phyloP scores from a whole-genome alignment of 1,284 basidiomycete genomes.

The Leccinum subspadiceum region DNA sequence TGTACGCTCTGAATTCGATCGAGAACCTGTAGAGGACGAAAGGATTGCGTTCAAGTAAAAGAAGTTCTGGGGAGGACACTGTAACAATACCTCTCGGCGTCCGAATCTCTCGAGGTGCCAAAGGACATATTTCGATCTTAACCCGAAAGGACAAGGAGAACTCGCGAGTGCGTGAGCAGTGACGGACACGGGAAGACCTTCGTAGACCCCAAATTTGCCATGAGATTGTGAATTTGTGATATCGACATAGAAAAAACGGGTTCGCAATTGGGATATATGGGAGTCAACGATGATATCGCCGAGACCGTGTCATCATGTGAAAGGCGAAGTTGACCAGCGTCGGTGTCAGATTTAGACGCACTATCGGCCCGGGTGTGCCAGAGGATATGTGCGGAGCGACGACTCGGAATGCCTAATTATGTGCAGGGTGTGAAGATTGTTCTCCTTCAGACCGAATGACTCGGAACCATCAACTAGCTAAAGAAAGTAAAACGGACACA shows the following conservation, averaged over 20 bases:
- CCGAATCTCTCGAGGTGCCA: conserved; percentile 17
- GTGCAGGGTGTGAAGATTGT: conserved; percentile 7
- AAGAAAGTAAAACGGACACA: conserved; percentile 10
- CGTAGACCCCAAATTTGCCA: background rate
- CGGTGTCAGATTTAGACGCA: background rate
- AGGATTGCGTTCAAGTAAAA: background rate
- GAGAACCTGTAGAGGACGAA: conserved; percentile 21
- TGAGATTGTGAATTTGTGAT: conserved; percentile 10
- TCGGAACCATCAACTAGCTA: conserved; percentile 15
- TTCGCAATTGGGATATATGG: conserved; percentile 1
- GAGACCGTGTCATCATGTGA: conserved; percentile 22
- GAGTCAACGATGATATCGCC: conserved; percentile 15
- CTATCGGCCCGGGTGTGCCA: background rate
- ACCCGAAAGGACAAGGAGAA: conserved; percentile 20
- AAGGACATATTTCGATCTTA: background rate
- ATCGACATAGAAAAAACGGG: conserved; percentile 16
- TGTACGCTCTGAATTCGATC: conserved; percentile 17
- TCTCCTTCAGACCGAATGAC: conserved; percentile 24
- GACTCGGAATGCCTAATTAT: conserved; percentile 18
- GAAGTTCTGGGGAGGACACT: conserved; percentile 2
- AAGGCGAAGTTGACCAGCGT: conserved; percentile 13
- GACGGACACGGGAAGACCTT: conserved; percentile 8
- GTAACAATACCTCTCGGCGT: conserved; percentile 21
- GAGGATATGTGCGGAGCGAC: conserved; percentile 5
- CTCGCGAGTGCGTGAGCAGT: conserved; percentile 2